Percentiles rank a stretch among this genome's conserved stretches.
Evolutionary conservation across 2,329 filamentous ascomycete species (phyloP).

Genomic region (Pseudocercospora ulei): DNA sequence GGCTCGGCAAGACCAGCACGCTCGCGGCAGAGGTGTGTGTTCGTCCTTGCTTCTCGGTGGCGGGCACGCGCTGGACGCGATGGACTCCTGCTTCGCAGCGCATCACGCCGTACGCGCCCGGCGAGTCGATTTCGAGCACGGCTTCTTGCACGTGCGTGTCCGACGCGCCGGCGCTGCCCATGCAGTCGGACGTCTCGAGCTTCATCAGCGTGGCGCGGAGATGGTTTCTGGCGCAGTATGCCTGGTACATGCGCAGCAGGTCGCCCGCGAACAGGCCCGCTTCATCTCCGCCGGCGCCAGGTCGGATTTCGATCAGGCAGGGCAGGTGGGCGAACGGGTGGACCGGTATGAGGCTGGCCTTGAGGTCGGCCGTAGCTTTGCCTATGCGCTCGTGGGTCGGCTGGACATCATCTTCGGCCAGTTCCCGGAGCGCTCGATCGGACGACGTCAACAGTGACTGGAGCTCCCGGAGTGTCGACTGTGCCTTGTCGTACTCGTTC

Average conservation of each 20-base stretch:
- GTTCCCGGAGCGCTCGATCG: constrained; percentile 50
- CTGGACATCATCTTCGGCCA: constrained; percentile 61
- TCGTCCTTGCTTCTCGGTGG: constrained; percentile 80
- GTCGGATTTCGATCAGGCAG: constrained; percentile 83
- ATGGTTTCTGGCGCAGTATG: constrained; percentile 61
- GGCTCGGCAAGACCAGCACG: constrained; percentile 81
- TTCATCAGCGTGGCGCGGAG: constrained; percentile 63
- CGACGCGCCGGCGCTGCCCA: constrained; percentile 44
- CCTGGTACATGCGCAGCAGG: constrained; percentile 79
- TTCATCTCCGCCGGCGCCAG: constrained; percentile 84
- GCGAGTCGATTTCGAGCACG: constrained; percentile 67
- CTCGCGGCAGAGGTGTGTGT: constrained; percentile 89
- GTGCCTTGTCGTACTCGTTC: constrained; percentile 50
- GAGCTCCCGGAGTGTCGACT: constrained; percentile 57
- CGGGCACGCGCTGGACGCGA: constrained; percentile 83
- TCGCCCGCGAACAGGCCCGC: constrained; percentile 82
- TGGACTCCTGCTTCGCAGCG: constrained; percentile 89
- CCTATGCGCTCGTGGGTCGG: constrained; percentile 54
- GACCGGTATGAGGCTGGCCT: constrained; percentile 67
- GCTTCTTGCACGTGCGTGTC: constrained; percentile 73
- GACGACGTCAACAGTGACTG: constrained; percentile 55
- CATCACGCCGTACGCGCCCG: constrained; percentile 70
- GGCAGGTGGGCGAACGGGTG: constrained; percentile 86
- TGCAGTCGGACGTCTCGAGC: constrained; percentile 63
- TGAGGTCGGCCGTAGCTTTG: constrained; percentile 57